Evolutionary conservation across 352 stramenopile species (phyloP), one percentile per base, ranked within the genome.

Genomic region (Pythium vanterpoolii): DNA sequence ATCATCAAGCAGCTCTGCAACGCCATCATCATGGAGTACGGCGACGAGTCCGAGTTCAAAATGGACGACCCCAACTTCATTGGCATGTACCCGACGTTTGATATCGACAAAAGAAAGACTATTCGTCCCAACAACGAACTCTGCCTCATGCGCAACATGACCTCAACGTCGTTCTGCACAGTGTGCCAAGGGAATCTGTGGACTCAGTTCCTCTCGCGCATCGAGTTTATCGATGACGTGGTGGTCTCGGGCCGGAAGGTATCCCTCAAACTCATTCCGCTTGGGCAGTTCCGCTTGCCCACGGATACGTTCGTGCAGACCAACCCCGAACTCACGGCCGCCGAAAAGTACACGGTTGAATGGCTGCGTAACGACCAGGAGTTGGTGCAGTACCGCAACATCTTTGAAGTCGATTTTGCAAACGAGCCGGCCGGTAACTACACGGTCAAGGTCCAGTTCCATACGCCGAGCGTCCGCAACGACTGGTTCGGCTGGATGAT

Each of bases 111-210:
- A 34, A 2, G 14, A 50, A 73, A 73, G 61, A 46, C 51, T 16
- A 68, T 63, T 27, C 71, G 71, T 14, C 71, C 71, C 10, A 48
- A 66, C 56, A 69, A 71, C 59, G 66, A 76, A 48, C 64, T 51
- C 33, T 79, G 71, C 60, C 44, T 76, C 34, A 76, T 79, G 71
- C 71, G 71, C 58, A 74, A 79, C 68, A 74, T 79, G 63, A 55
- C 36, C 30, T 71, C 65, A 51, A 60, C 60, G 1, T 28, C n/a
- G 24, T 79, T 79, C 44, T 79, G 71, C 64, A 13, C 18, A n/a
- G 62, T 75, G 34, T 79, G 71, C 54, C 59, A 70, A 19, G 68
- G 76, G 57, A 74, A 73, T 45, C 73, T 77, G 64, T 77, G 69
- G 69, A 62, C 46, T 27, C 18, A 72, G 52, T 73, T 77, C 56